Conservation (phyloP, 345 rosid genomes). For the Salix exigua region DNA sequence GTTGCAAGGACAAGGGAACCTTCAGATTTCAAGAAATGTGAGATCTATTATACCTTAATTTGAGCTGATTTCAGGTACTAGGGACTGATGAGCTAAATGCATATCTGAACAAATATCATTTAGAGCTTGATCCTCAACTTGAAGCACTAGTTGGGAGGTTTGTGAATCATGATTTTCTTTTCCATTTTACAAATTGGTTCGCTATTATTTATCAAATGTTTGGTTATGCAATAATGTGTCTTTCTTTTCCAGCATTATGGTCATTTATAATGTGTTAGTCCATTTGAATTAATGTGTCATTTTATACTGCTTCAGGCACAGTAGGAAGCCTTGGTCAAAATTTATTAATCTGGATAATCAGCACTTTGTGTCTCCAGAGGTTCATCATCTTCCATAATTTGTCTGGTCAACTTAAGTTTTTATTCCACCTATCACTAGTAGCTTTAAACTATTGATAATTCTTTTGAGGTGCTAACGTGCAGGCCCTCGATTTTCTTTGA, state of each 20-base stretch:
- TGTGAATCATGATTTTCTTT: conserved; percentile 3
- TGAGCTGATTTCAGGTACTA: conserved; percentile 53
- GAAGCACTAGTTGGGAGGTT: conserved; percentile 85
- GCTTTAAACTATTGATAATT: conserved; percentile 7
- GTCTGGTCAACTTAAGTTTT: background rate
- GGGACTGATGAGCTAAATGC: conserved; percentile 81
- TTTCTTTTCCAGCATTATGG: background rate
- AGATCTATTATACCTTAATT: background rate
- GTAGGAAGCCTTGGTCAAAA: conserved; percentile 89
- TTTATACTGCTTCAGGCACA: conserved; percentile 57
- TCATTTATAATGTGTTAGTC: background rate
- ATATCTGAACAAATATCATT: conserved; percentile 71
- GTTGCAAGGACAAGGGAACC: too few relatives aligned
- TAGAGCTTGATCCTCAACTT: conserved; percentile 81
- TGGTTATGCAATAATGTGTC: background rate
- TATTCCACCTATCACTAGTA: background rate
- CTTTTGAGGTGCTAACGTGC: conserved; percentile 15
- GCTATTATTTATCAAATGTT: background rate
- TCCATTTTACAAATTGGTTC: background rate
- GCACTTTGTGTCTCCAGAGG: conserved; percentile 92
- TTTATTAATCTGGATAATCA: conserved; percentile 85
- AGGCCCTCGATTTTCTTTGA: conserved; percentile 97
- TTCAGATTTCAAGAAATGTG: too few relatives aligned
- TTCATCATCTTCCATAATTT: conserved; percentile 13
- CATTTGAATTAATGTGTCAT: background rate